Percentiles rank a stretch among this genome's conserved stretches.
Conservation (phyloP, 1,284 basidiomycete species). For the Fomitopsis schrenkii region DNA sequence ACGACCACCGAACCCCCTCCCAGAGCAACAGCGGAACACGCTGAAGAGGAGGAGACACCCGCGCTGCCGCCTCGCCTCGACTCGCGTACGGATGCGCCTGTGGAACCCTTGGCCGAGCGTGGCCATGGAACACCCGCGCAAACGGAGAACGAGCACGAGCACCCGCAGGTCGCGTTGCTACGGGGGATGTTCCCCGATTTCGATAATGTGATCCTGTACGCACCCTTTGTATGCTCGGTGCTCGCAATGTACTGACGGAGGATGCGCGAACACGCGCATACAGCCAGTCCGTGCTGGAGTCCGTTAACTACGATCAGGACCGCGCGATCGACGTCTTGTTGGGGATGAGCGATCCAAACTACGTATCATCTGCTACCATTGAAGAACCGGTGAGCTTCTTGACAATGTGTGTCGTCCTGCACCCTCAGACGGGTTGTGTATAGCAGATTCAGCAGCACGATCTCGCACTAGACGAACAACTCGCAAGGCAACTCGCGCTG, state of each 20-base stretch:
- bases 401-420: background rate
- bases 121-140: background rate
- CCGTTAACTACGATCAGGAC: conserved; percentile 61
- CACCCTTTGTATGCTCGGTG: background rate
- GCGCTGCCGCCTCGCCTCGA: conserved; percentile 19
- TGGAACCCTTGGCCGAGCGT: background rate
- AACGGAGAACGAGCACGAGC: conserved; percentile 15
- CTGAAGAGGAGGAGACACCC: conserved; percentile 10
- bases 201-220: conserved; percentile 63
- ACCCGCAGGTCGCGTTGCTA: conserved; percentile 48
- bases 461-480: conserved; percentile 64
- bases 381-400: conserved; percentile 4
- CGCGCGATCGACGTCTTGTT: conserved; percentile 68
- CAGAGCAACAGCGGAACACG: background rate
- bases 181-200: conserved; percentile 79
- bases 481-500: conserved; percentile 64
- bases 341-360: conserved; percentile 79
- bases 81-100: background rate
- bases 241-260: conserved; percentile 7
- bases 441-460: conserved; percentile 1
- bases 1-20: background rate
- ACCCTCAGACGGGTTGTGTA: background rate
- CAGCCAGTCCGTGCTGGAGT: conserved; percentile 65
- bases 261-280: background rate
- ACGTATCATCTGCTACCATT: conserved; percentile 34